These are phyloP conservation scores for Capsicum pubescens DNA, from an alignment of 257 asterid species.

Conservation along the genomic window DNA sequence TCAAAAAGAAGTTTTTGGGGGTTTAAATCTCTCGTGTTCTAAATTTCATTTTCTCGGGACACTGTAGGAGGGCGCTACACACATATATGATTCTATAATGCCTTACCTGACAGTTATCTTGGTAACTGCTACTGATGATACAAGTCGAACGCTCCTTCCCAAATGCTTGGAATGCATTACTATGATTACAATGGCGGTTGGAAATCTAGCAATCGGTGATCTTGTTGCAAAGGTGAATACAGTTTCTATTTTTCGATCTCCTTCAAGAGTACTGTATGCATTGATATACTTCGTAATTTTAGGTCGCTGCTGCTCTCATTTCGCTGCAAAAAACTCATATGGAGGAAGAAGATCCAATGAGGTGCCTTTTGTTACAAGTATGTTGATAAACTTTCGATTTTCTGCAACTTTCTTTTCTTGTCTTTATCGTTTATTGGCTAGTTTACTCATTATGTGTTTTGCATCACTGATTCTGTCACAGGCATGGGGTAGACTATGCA, in stretches of 20 bases:
- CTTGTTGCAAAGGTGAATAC: background rate
- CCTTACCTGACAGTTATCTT: background rate
- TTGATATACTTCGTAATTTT: background rate
- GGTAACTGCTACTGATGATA: background rate
- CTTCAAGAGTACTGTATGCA: background rate
- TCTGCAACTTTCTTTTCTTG: background rate
- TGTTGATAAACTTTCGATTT: background rate
- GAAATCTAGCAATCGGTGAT: background rate
- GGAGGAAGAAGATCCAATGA: constrained; percentile 11
- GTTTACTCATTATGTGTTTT: background rate
- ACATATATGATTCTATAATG: background rate
- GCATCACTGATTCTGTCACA: background rate
- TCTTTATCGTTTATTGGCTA: background rate
- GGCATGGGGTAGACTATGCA: constrained; percentile 26
- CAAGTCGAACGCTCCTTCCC: background rate
- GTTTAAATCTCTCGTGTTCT: background rate
- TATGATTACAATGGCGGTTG: background rate
- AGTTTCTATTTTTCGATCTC: background rate
- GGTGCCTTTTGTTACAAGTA: constrained; percentile 23
- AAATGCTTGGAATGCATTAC: constrained; percentile 16
- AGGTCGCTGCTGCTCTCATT: constrained; percentile 3
- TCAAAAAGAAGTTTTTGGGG: background rate
- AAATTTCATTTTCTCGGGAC: background rate
- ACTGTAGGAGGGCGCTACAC: constrained; percentile 26
- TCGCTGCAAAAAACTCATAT: constrained; percentile 6